Conservation (phyloP, 2,329 filamentous ascomycete genomes). For the Stromatinia cepivora region DNA sequence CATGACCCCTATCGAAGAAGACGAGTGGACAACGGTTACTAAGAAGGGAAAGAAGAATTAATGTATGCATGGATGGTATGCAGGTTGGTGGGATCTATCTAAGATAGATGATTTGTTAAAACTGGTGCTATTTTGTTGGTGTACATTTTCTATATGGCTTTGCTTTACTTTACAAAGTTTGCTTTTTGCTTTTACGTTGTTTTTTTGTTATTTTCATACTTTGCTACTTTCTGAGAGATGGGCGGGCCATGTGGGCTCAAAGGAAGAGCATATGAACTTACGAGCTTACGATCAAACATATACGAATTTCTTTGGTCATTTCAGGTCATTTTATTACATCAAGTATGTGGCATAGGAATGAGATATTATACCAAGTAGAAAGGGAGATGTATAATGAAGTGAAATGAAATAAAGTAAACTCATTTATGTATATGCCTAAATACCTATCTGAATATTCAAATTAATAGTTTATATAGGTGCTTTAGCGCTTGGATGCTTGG, state of each 20-base stretch:
- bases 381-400: neutral
- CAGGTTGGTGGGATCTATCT: neutral
- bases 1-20: neutral
- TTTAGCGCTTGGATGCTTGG: too few relatives aligned
- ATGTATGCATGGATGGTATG: neutral
- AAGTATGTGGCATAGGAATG: neutral
- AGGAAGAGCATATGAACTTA: neutral
- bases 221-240: neutral
- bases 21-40: conserved; percentile 12
- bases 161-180: neutral
- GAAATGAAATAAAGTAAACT: neutral
- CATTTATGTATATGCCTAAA: neutral
- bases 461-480: too few relatives aligned
- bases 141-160: conserved; percentile 1
- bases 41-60: conserved; percentile 22
- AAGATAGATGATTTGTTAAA: neutral
- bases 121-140: neutral
- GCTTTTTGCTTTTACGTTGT: neutral
- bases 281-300: neutral
- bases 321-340: neutral
- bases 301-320: neutral
- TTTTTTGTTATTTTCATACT: neutral
- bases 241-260: neutral
- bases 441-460: too few relatives aligned
- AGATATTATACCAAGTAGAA: neutral